Percentiles rank a stretch among this genome's conserved stretches.
Conservation (phyloP, 176 grass and related monocot genomes). For the Aegilops speltoides region DNA sequence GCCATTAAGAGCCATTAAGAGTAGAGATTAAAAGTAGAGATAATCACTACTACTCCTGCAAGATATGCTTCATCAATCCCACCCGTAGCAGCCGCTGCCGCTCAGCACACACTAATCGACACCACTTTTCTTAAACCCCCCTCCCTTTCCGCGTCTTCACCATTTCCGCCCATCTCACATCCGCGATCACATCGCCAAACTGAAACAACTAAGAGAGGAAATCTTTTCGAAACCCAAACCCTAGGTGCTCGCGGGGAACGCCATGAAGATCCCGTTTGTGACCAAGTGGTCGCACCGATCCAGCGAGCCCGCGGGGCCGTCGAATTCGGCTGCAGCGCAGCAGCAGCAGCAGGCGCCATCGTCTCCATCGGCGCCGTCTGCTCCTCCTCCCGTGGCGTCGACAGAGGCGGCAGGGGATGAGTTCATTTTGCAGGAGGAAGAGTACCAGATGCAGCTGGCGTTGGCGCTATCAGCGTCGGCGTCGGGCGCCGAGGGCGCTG, state of each 20-base stretch:
- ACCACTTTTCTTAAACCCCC: conserved; percentile 11
- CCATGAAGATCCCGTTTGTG: conserved; percentile 90
- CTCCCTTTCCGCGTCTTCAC: conserved; percentile 21
- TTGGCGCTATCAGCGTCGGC: conserved; percentile 70
- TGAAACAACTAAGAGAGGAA: not conserved
- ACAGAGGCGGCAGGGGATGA: conserved; percentile 36
- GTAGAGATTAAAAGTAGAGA: too few species aligned
- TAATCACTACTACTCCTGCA: too few species aligned
- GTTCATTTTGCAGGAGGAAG: conserved; percentile 75
- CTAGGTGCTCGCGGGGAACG: conserved; percentile 18
- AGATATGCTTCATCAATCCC: not conserved
- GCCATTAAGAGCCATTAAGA: too few species aligned
- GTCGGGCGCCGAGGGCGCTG: conserved; percentile 42
- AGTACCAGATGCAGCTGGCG: conserved; percentile 90
- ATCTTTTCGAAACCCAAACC: conserved; percentile 19
- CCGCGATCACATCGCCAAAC: conserved; percentile 13
- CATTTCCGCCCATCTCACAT: not conserved
- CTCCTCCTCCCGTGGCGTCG: not conserved
- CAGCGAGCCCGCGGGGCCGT: conserved; percentile 47
- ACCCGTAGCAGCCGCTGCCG: not conserved
- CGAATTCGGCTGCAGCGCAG: not conserved
- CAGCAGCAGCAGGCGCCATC: not conserved
- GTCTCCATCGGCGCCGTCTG: conserved; percentile 12
- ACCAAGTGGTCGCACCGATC: conserved; percentile 74
- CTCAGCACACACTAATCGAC: not conserved